Evolutionary conservation across 2,329 filamentous ascomycete species (phyloP), one percentile per base, ranked within the genome.

Genomic region (Pseudocercospora macadamiae): DNA sequence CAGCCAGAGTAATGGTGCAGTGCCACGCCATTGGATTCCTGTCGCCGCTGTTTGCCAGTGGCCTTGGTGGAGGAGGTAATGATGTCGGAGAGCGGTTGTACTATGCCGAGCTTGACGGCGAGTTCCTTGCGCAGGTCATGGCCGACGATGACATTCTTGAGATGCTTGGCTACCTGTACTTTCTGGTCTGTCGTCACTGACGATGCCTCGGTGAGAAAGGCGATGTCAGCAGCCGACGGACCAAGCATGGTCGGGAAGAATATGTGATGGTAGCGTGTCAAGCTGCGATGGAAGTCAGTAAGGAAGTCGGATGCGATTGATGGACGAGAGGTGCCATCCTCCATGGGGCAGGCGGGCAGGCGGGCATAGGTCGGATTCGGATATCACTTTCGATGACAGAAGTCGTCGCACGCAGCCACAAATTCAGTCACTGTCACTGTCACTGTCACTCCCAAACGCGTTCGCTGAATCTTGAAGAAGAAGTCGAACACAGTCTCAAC

Each of bases 71-170:
- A 70, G 14, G 71, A 71, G 55, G 75, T 74, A 36, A 89, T 74
- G 52, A 85, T 74, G 32, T 80, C 78, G 25, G 85, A 79, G 49
- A 90, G 77, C 30, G 83, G 82, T 54, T 85, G 82, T 47, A 95
- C 75, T 25, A 90, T 80, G 16, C 93, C 93, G 55, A 85, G 78
- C 58, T 80, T 80, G 37, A 97, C 82, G 80, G 88, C 93, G 57
- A 85, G 76, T 75, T 93, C 89, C 76, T 99, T 99, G 73, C 88
- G 88, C 74, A 93, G 87, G 30, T 89, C 83, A 74, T 97, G 91
- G 21, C 95, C 95, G 60, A 96, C 86, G 48, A 96, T 83, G 63
- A 95, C 89, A 74, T 96, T 95, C 79, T 96, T 97, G 26, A 99
- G 79, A 39, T 82, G 80, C 64, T 87, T 86, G 3, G 59, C 60